Percentiles rank a stretch among this genome's conserved stretches.
These are phyloP conservation scores for Cryptococcus sp. DNA, from an alignment of 1,284 basidiomycete genomes.

Conservation along the genomic window DNA sequence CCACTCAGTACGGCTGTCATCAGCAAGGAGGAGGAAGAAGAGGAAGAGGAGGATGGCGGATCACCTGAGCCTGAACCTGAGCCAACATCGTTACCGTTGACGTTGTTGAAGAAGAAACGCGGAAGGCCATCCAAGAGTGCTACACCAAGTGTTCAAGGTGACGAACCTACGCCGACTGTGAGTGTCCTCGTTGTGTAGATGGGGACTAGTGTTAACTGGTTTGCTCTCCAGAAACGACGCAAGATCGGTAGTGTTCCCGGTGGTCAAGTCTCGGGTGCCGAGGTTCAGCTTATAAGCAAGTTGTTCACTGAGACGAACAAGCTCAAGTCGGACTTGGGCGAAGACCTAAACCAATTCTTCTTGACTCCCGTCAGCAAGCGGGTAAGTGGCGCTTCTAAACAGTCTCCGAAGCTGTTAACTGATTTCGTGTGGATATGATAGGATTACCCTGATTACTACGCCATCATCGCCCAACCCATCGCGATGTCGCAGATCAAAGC, in stretches of 20 bases:
- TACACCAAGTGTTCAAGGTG: conserved; percentile 40
- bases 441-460: conserved; percentile 85
- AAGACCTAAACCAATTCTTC: conserved; percentile 82
- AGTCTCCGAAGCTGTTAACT: neutral
- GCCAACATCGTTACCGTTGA: conserved; percentile 16
- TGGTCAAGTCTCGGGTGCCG: conserved; percentile 15
- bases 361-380: conserved; percentile 73
- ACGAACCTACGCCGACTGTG: conserved; percentile 40
- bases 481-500: conserved; percentile 85
- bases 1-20: conserved; percentile 32
- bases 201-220: neutral
- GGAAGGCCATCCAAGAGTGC: conserved; percentile 43
- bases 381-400: conserved; percentile 52
- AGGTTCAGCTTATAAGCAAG: conserved; percentile 40
- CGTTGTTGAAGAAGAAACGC: conserved; percentile 39
- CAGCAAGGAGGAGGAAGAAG: conserved; percentile 22
- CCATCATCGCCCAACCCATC: conserved; percentile 72
- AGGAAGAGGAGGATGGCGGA: conserved; percentile 23
- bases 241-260: conserved; percentile 28
- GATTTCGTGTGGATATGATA: neutral
- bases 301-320: conserved; percentile 63
- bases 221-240: conserved; percentile 42
- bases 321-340: conserved; percentile 60
- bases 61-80: conserved; percentile 3
- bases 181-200: conserved; percentile 6